phyloP scores from a whole-genome alignment of 148 eudicot species.

The Euryodendron excelsum region DNA sequence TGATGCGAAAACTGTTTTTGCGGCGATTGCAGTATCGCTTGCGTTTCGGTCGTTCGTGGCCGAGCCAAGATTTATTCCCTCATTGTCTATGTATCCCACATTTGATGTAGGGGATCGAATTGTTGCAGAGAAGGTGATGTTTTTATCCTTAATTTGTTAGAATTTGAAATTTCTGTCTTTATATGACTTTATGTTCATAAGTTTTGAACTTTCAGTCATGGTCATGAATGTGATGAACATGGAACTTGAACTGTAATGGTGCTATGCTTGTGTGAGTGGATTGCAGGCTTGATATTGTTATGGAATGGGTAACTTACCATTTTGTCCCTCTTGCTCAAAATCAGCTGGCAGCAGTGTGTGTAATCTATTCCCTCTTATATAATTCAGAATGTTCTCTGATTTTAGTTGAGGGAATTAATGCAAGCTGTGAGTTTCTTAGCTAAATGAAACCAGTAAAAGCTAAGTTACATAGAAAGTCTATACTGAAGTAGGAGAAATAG shows the following conservation, averaged over 20 bases:
- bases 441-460: neutral
- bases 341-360: neutral
- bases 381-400: neutral
- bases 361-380: neutral
- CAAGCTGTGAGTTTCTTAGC: neutral
- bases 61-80: constrained; percentile 94
- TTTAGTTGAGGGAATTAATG: neutral
- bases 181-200: neutral
- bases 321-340: too few relatives aligned
- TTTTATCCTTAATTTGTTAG: neutral
- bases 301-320: too few relatives aligned
- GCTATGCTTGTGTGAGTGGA: neutral
- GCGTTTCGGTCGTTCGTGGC: constrained; percentile 88
- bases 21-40: constrained; percentile 74
- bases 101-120: constrained; percentile 92
- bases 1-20: constrained; percentile 83
- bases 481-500: neutral
- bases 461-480: neutral
- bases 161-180: neutral
- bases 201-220: neutral
- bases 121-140: constrained; percentile 93
- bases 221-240: constrained; percentile 1
- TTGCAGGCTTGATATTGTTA: neutral
- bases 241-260: neutral
- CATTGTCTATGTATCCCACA: constrained; percentile 97